Evolutionary conservation across 805 yeast species (phyloP).

Genomic region (Candida nitratophila): DNA sequence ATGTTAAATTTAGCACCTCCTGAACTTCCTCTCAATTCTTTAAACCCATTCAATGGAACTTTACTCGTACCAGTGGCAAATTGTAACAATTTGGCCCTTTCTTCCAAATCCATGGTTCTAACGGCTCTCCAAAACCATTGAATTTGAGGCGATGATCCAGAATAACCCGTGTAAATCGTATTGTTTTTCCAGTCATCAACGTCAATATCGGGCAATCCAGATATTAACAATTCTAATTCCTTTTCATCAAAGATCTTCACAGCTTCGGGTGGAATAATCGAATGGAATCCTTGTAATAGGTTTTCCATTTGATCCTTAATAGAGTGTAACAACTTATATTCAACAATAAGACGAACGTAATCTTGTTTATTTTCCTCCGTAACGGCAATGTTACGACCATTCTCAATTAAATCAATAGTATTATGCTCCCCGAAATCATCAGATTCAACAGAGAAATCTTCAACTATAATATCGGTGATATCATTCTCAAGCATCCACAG

Average conservation of each 20-base stretch:
- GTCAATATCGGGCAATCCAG: conserved; percentile 95
- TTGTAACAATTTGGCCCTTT: conserved; percentile 87
- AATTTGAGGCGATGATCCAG: conserved; percentile 76
- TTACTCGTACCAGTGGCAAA: conserved; percentile 97
- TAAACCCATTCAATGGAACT: conserved; percentile 92
- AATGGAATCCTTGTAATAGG: conserved; percentile 82
- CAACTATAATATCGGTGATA: conserved; percentile 90
- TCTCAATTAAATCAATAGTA: conserved; percentile 70
- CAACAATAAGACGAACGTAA: conserved; percentile 80
- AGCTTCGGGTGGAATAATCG: conserved; percentile 76
- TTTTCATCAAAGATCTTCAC: conserved; percentile 90
- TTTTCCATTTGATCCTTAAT: conserved; percentile 84
- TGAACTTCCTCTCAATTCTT: conserved; percentile 79
- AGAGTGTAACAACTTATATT: conserved; percentile 75
- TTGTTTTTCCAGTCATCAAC: conserved; percentile 94
- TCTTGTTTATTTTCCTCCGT: conserved; percentile 88
- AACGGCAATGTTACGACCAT: conserved; percentile 79
- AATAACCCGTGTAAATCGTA: conserved; percentile 73
- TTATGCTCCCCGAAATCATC: conserved; percentile 92
- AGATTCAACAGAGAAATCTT: conserved; percentile 87
- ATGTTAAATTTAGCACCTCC: conserved; percentile 84
- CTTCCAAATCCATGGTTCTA: conserved; percentile 87
- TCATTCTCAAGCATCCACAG: conserved; percentile 97
- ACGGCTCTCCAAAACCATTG: conserved; percentile 99
- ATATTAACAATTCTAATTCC: conserved; percentile 84